These are phyloP conservation scores for Bipolaris cookei DNA, from an alignment of 2,329 filamentous ascomycete species.

Conservation along the genomic window DNA sequence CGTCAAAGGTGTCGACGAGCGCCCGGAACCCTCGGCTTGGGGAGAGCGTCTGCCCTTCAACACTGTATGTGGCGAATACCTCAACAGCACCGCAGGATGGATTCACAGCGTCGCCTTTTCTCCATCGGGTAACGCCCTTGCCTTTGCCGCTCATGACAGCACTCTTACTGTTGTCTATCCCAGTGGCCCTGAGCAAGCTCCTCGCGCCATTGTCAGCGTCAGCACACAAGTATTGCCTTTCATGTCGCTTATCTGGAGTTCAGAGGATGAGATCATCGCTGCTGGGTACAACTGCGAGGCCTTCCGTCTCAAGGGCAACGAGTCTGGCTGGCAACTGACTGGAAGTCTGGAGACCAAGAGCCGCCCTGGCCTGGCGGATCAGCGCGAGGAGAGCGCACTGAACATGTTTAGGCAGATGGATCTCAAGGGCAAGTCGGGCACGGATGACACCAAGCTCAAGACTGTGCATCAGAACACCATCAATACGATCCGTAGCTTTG, in stretches of 20 bases:
- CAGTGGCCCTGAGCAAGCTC: conserved; percentile 85
- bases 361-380: conserved; percentile 63
- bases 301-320: conserved; percentile 82
- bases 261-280: conserved; percentile 90
- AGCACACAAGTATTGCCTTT: conserved; percentile 91
- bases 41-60: conserved; percentile 96
- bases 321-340: conserved; percentile 80
- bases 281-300: conserved; percentile 90
- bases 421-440: conserved; percentile 78
- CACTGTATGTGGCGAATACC: conserved; percentile 93
- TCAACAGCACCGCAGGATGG: conserved; percentile 97
- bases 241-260: conserved; percentile 89
- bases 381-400: conserved; percentile 86
- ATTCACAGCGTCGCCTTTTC: conserved; percentile 93
- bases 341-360: conserved; percentile 81
- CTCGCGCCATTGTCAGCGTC: conserved; percentile 86
- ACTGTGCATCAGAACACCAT: conserved; percentile 98
- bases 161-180: conserved; percentile 97
- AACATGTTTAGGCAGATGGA: conserved; percentile 99
- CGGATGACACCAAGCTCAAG: conserved; percentile 90
- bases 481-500: conserved; percentile 79
- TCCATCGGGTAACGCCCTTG: conserved; percentile 88
- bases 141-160: conserved; percentile 94
- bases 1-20: conserved; percentile 90
- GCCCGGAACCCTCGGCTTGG: conserved; percentile 88